Base-by-base conservation (phyloP, 2,329 filamentous ascomycete genomes). In the Phoma sp. region DNA sequence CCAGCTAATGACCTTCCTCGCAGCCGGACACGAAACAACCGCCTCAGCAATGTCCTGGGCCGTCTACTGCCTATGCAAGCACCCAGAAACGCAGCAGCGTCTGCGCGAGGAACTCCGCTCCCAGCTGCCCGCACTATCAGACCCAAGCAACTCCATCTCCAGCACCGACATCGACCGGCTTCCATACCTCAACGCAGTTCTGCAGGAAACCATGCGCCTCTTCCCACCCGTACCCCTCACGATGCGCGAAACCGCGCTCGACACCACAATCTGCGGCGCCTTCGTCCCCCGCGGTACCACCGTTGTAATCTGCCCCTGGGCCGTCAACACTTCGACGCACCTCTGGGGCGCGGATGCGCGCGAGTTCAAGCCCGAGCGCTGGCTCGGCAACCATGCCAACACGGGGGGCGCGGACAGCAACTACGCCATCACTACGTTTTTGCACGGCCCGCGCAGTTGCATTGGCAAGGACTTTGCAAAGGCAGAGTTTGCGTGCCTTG, bases 1-100 rank as follows among this genome's bases (percentile, higher is more conserved):
- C 72, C 92, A 96, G 76, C 84, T 95, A 71, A 95, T 96, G 90
- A 96, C 91, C 0, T 95, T 96, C 78, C 84, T 96, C 5, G 89
- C 88, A 0, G 92, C 92, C 0, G 81, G 79, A 37, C 80, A 86
- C 60, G 83, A 85, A 72, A 86, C 84, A 0, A 85, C 83, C 7
- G 81, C 83, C 2, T 77, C 76, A 13, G 77, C 82, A 17, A 72
- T 85, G 53, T 80, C 78, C 31, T 85, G 83, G 82, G 79, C 82
- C 10, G 75, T 81, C 31, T 85, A 84, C 65, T 73, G 81, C 3
- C 74, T 86, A 1, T 80, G 79, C 64, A 77, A 77, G 21, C 63
- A 85, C 59, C 82, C 81, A 0, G 74, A 79, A 1, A 66, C 78
- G 1, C 84, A 85, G 58, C 65, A 61, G 0, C 76, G 74, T 3